These are phyloP conservation scores for Ophiostoma pallidulum DNA, from an alignment of 2,329 filamentous ascomycete genomes.

Conservation along the genomic window DNA sequence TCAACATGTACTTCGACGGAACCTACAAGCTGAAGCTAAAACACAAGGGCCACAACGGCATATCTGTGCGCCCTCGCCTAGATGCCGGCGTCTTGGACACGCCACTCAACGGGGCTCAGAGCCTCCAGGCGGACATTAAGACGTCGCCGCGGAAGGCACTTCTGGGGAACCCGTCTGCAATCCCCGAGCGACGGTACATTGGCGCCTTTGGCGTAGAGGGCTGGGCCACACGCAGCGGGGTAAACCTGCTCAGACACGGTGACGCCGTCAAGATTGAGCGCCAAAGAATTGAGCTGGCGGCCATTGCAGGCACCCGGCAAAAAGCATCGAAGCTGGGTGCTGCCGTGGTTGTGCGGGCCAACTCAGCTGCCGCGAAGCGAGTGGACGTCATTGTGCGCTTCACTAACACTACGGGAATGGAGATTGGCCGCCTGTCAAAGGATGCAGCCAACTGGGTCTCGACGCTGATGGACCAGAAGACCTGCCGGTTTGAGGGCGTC, in stretches of 20 bases:
- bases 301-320: constrained; percentile 24
- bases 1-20: constrained; percentile 63
- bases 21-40: constrained; percentile 41
- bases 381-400: constrained; percentile 88
- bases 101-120: constrained; percentile 5
- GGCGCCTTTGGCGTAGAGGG: constrained; percentile 86
- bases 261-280: constrained; percentile 82
- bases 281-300: constrained; percentile 58
- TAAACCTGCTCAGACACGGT: constrained; percentile 64
- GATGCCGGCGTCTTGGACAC: not conserved
- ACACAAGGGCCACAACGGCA: constrained; percentile 18
- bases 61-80: not conserved
- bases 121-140: no score
- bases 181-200: constrained; percentile 56
- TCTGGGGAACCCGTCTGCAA: constrained; percentile 15
- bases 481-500: constrained; percentile 77
- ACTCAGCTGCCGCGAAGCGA: constrained; percentile 50
- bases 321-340: constrained; percentile 36
- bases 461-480: constrained; percentile 77
- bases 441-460: constrained; percentile 90
- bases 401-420: constrained; percentile 66
- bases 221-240: constrained; percentile 83
- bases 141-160: constrained; percentile 7
- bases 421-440: constrained; percentile 79
- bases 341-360: constrained; percentile 27